Conservation (phyloP, 179 eudicot species). For the Spergularia azorica region DNA sequence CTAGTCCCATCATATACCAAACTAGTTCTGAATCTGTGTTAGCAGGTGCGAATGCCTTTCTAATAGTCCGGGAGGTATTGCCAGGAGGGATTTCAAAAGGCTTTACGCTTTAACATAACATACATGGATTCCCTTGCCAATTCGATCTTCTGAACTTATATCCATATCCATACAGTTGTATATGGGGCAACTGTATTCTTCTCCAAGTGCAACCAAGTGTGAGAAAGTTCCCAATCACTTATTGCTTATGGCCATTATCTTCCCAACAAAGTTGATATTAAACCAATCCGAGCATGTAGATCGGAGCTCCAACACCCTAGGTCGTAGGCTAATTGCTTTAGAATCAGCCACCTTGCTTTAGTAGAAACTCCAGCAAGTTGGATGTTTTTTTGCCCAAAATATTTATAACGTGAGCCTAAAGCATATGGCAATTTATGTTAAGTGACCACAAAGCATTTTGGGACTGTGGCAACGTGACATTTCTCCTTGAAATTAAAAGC, state of each 20-base stretch:
- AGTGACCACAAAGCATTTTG: too few relatives aligned
- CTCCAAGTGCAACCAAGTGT: background rate
- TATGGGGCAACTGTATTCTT: background rate
- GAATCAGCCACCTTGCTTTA: background rate
- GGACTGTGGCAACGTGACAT: too few relatives aligned
- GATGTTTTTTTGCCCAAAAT: background rate
- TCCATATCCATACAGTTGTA: background rate
- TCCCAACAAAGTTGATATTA: background rate
- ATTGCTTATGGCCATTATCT: background rate
- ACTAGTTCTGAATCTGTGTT: background rate
- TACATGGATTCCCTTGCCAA: background rate
- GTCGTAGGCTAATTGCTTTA: background rate
- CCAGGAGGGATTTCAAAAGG: background rate
- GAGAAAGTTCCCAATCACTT: background rate
- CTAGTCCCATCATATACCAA: too few relatives aligned
- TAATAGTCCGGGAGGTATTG: background rate
- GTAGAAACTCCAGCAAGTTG: background rate
- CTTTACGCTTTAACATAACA: too few relatives aligned
- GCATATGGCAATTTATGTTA: too few relatives aligned
- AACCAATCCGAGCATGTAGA: background rate
- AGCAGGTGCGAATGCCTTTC: background rate
- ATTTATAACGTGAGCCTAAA: too few relatives aligned
- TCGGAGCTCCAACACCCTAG: background rate
- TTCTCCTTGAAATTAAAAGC: too few relatives aligned
- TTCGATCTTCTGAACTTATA: background rate